Conservation (phyloP, 1,284 basidiomycete genomes). For the Paramarasmius palmivorus region DNA sequence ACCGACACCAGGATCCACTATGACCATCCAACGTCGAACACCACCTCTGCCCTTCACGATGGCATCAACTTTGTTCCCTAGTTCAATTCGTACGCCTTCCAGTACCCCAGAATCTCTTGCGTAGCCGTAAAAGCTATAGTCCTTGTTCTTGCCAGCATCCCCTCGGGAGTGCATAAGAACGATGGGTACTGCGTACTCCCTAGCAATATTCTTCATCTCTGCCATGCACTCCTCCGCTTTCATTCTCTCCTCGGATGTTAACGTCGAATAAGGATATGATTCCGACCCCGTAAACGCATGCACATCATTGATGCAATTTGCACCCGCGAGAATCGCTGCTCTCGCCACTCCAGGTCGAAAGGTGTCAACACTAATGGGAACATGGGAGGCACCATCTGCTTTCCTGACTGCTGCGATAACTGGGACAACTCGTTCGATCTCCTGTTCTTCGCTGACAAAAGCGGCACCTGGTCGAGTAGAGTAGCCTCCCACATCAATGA, state of each 20-base stretch:
- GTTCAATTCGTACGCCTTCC: conserved; percentile 72
- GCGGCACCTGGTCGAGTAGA: conserved; percentile 83
- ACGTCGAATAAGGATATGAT: conserved; percentile 39
- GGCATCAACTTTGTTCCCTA: conserved; percentile 66
- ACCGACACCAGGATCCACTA: conserved; percentile 92
- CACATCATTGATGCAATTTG: conserved; percentile 95
- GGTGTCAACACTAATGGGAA: conserved; percentile 88
- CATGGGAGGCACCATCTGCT: conserved; percentile 17
- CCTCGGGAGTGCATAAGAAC: conserved; percentile 95
- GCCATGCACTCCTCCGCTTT: conserved; percentile 37
- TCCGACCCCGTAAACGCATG: conserved; percentile 75
- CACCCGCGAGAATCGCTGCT: conserved; percentile 80
- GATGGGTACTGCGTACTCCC: conserved; percentile 66
- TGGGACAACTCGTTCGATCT: conserved; percentile 75
- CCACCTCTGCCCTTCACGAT: conserved; percentile 78
- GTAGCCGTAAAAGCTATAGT: conserved; percentile 56
- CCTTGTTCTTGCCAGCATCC: conserved; percentile 73
- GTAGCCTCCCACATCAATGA: conserved; percentile 94
- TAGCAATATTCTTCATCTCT: conserved; percentile 70
- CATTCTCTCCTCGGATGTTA: conserved; percentile 14
- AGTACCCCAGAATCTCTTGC: conserved; percentile 51
- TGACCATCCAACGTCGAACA: conserved; percentile 86
- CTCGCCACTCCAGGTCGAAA: conserved; percentile 86
- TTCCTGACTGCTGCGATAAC: conserved; percentile 53
- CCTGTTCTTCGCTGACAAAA: conserved; percentile 73